Base-by-base conservation (phyloP, 139 green algal species). In the Desmodesmus armatus region DNA sequence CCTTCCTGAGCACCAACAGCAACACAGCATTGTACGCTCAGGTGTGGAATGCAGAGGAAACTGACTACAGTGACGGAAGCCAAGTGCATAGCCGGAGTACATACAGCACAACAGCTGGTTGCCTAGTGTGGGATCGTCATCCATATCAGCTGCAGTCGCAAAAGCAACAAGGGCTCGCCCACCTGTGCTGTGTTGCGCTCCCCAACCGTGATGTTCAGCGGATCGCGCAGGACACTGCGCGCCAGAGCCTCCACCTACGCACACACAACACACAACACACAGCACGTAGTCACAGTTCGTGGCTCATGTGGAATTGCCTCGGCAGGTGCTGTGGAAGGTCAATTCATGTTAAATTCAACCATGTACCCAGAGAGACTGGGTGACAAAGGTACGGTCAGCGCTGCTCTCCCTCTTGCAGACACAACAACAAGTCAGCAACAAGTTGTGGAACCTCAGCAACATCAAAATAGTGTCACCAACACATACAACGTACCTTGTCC, bases 141-240 rank as follows among this genome's bases (percentile, higher is more conserved):
- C n/a, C n/a, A n/a, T n/a, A n/a, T n/a, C n/a, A n/a, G n/a, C n/a
- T n/a, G n/a, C n/a, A n/a, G n/a, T n/a, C n/a, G n/a, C n/a, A n/a
- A n/a, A n/a, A n/a, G n/a, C n/a, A n/a, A n/a, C n/a, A n/a, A n/a
- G n/a, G n/a, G n/a, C n/a, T n/a, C n/a, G n/a, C n/a, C 63, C 33
- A 27, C n/a, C 60, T 69, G 60, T 4, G 73, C 53, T 43, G 27
- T 91, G 89, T 96, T 95, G 49, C 91, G 86, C 62, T 95, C 82
- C 19, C 95, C 95, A 23, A 98, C 93, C 33, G 95, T 96, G 27
- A 99, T 87, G 47, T 96, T 93, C 53, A 99, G 87, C 0, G 97
- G 97, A 40, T 95, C 87, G 3, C 91, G 80, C 84, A 99, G 91
- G 47, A 99, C 90, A 47, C 86, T 94, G 83, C 93, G 89, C 1